These are phyloP conservation scores for Thraustochytrium sp. DNA, from an alignment of 352 stramenopile genomes.

Conservation along the genomic window DNA sequence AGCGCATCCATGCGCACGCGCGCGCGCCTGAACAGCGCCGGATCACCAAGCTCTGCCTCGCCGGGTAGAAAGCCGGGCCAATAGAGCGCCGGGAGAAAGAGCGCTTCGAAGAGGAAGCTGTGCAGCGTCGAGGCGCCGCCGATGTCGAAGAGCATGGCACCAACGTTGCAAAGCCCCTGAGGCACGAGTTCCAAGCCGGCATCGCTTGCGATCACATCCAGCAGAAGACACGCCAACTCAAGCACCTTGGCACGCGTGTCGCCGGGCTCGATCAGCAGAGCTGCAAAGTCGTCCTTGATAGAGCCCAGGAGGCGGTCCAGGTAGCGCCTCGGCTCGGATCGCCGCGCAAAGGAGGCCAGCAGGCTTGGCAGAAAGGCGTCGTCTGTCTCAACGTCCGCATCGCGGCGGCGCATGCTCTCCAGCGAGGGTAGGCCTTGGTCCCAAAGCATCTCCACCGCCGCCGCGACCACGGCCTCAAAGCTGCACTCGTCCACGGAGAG, in stretches of 20 bases:
- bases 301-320: neutral
- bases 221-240: neutral
- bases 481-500: neutral
- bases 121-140: neutral
- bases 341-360: constrained; percentile 13
- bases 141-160: neutral
- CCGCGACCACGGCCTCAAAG: neutral
- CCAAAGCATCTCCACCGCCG: constrained; percentile 26
- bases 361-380: neutral
- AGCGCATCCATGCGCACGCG: neutral
- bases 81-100: neutral
- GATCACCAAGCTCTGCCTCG: neutral
- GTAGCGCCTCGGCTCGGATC: neutral
- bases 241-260: constrained; percentile 13
- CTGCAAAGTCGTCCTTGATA: neutral
- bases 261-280: neutral
- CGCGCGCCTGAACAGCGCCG: constrained; percentile 2
- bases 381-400: neutral
- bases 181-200: constrained; percentile 12
- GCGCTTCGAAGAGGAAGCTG: constrained; percentile 6
- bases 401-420: neutral
- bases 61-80: neutral
- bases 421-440: constrained; percentile 15
- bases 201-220: neutral
- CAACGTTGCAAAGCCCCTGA: neutral